Evolutionary conservation across 371 early-diverging fungal species (phyloP).

Genomic region (Actinomortierella ambigua): DNA sequence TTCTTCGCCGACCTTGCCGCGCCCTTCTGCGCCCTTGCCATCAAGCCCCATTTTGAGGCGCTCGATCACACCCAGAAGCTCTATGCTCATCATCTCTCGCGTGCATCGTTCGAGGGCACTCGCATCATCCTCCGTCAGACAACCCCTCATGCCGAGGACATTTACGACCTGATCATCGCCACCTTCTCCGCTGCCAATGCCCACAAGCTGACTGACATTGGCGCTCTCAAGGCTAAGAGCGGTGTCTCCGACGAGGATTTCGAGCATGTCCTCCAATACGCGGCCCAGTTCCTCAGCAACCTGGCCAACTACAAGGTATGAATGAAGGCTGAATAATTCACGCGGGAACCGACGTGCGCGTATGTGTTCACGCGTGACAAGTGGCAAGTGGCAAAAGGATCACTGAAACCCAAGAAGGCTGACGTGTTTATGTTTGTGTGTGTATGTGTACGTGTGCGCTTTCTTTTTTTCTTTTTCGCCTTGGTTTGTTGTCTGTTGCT

Average conservation of each 20-base stretch:
- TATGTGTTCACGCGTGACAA: no score
- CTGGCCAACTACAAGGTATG: slow-evolving; percentile 64
- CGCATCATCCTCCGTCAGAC: slow-evolving; percentile 53
- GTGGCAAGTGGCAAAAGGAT: no score
- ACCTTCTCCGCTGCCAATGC: slow-evolving; percentile 34
- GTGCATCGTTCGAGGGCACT: slow-evolving; percentile 63
- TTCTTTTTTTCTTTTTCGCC: no score
- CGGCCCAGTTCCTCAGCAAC: slow-evolving; percentile 57
- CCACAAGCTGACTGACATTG: slow-evolving; percentile 30
- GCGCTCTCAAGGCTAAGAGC: slow-evolving; percentile 39
- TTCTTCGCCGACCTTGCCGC: slow-evolving; percentile 55
- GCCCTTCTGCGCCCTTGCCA: slow-evolving; percentile 58
- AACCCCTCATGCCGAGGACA: slow-evolving; percentile 47
- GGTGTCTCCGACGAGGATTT: slow-evolving; percentile 54
- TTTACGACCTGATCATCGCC: slow-evolving; percentile 50
- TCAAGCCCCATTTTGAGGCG: slow-evolving; percentile 57
- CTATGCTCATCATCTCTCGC: slow-evolving; percentile 67
- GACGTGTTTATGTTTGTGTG: no score
- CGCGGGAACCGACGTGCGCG: no score
- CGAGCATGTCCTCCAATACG: slow-evolving; percentile 60
- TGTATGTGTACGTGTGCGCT: no score
- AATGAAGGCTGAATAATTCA: no score
- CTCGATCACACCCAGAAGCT: slow-evolving; percentile 54
- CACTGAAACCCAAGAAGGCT: no score
- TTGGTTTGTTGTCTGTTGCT: no score